Evolutionary conservation across 768 basidiomycete species (phyloP).

Genomic region (Kwoniella shandongensis): DNA sequence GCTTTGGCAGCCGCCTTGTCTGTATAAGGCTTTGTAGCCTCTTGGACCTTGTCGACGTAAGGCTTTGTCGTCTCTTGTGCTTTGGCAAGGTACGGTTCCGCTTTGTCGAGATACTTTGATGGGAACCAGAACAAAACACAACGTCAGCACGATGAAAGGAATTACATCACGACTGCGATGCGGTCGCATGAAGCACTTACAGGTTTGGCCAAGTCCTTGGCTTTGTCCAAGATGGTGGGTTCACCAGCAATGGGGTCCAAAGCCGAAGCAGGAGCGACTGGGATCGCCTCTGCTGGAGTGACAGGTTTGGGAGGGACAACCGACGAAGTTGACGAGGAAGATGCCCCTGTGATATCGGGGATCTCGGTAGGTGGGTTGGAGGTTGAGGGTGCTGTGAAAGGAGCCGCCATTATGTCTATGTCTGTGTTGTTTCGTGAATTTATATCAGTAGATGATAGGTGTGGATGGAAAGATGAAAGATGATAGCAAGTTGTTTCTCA

Average conservation of each 20-base stretch:
- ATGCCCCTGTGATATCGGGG: no score
- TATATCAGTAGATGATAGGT: no score
- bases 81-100: neutral
- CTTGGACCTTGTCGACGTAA: slow-evolving; percentile 46
- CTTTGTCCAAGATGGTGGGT: slow-evolving; percentile 33
- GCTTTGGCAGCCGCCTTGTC: slow-evolving; percentile 45
- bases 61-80: slow-evolving; percentile 10
- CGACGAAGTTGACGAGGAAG: no score
- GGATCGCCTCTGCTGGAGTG: slow-evolving; percentile 28
- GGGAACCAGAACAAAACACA: no score
- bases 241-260: slow-evolving; percentile 25
- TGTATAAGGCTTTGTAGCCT: slow-evolving; percentile 46
- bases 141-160: no score
- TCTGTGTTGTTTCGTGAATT: no score
- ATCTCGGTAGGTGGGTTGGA: no score
- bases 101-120: neutral
- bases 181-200: slow-evolving; percentile 30
- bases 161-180: no score
- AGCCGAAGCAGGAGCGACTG: slow-evolving; percentile 25
- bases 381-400: no score
- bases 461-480: no score
- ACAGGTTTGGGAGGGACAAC: slow-evolving; percentile 22
- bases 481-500: no score
- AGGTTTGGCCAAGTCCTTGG: slow-evolving; percentile 35
- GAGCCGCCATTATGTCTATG: no score